phyloP scores from a whole-genome alignment of 2,329 filamentous ascomycete genomes.

The Teratosphaeria viscida region DNA sequence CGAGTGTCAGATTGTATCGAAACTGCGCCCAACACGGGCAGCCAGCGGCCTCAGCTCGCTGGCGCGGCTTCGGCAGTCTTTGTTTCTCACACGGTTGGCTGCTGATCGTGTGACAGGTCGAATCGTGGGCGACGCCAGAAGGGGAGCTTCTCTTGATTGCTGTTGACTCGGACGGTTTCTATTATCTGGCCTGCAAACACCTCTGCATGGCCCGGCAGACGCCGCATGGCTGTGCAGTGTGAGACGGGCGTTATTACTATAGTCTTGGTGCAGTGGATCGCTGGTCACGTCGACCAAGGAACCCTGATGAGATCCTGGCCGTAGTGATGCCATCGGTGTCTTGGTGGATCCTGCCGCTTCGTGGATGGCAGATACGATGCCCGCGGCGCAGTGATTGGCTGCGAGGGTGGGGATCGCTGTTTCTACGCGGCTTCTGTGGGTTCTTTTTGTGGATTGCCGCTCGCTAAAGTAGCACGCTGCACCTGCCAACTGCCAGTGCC shows the following conservation, averaged over 20 bases:
- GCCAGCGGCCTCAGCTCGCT: not conserved
- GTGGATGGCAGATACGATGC: not conserved
- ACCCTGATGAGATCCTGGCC: not conserved
- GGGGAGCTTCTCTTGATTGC: not conserved
- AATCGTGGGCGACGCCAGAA: not conserved
- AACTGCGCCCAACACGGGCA: not conserved
- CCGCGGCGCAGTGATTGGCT: not conserved
- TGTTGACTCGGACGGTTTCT: not conserved
- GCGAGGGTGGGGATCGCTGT: not conserved
- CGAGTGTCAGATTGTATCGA: not conserved
- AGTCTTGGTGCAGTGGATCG: not conserved
- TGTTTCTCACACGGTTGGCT: not conserved
- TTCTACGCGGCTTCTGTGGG: not conserved
- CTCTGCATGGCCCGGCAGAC: not conserved
- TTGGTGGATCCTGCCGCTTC: not conserved
- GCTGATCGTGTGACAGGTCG: not conserved
- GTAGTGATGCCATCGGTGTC: not conserved
- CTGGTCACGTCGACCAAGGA: not conserved
- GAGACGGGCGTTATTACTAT: not conserved
- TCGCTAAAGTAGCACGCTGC: not conserved
- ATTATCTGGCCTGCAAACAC: not conserved
- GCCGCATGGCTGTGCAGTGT: not conserved
- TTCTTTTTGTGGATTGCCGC: not conserved
- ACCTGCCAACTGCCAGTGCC: not conserved
- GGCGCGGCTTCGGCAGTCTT: not conserved